Evolutionary conservation across 805 yeast species (phyloP).

Genomic region (Wickerhamiella sergipiensis): DNA sequence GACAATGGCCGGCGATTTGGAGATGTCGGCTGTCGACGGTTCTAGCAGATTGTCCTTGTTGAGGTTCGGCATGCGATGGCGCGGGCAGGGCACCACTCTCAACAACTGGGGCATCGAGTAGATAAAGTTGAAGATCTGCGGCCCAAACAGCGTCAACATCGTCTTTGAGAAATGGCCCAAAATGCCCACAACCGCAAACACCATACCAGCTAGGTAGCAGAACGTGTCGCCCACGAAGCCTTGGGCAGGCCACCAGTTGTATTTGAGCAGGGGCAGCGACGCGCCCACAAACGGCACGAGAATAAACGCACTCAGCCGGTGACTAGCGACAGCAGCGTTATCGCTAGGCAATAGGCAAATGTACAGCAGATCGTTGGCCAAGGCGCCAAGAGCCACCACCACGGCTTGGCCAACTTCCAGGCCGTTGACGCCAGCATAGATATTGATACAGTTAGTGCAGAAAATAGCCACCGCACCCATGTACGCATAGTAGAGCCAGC

Average conservation of each 20-base stretch:
- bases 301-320: conserved; percentile 64
- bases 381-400: conserved; percentile 54
- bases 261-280: conserved; percentile 56
- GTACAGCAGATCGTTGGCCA: conserved; percentile 68
- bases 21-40: conserved; percentile 39
- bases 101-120: conserved; percentile 90
- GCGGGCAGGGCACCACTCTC: conserved; percentile 79
- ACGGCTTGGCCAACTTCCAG: conserved; percentile 91
- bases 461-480: conserved; percentile 89
- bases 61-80: conserved; percentile 82
- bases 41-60: conserved; percentile 60
- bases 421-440: conserved; percentile 92
- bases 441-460: conserved; percentile 92
- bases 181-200: conserved; percentile 92
- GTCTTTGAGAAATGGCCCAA: conserved; percentile 95
- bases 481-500: conserved; percentile 66
- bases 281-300: conserved; percentile 81
- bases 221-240: conserved; percentile 97
- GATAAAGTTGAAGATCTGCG: conserved; percentile 80
- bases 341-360: conserved; percentile 30
- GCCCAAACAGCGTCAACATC: conserved; percentile 66
- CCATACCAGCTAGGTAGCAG: conserved; percentile 98
- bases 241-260: conserved; percentile 80
- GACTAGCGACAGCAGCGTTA: conserved; percentile 62
- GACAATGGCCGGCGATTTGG: conserved; percentile 15